Evolutionary conservation across 192 early-diverging fungal genomes (phyloP).

Genomic region (Pilaira anomala): DNA sequence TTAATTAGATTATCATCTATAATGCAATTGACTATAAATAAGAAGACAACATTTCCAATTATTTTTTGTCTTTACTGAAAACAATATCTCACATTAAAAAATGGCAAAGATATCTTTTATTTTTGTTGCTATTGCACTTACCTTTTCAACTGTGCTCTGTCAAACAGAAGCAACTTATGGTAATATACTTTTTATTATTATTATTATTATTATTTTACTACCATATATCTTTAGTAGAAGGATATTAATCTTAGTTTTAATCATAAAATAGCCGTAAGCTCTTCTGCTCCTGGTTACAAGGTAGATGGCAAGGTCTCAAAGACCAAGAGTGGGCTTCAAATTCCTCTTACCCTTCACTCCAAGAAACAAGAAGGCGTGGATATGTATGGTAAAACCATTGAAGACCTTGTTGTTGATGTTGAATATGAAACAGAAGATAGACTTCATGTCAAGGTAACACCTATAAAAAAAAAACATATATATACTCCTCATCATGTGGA

Average conservation of each 20-base stretch:
- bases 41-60: background rate
- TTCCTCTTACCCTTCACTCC: constrained; percentile 17
- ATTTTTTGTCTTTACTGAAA: background rate
- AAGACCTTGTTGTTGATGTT: constrained; percentile 41
- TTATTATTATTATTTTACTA: too few species aligned
- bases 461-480: too few species aligned
- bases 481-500: too few species aligned
- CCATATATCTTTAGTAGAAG: too few species aligned
- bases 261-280: background rate
- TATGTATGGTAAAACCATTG: constrained; percentile 46
- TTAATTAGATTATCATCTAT: too few species aligned
- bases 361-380: constrained; percentile 8
- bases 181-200: too few species aligned
- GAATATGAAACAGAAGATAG: constrained; percentile 50
- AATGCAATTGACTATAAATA: too few species aligned
- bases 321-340: constrained; percentile 17
- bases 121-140: constrained; percentile 16
- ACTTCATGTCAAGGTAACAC: constrained; percentile 54
- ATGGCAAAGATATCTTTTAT: constrained; percentile 19
- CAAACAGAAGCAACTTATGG: constrained; percentile 12
- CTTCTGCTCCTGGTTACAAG: constrained; percentile 21
- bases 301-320: constrained; percentile 11
- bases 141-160: constrained; percentile 10
- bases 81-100: background rate
- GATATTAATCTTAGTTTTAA: background rate